Evolutionary conservation across 2,329 filamentous ascomycete species (phyloP), one percentile per base, ranked within the genome.

Genomic region (Aspergillus puulaauensis): DNA sequence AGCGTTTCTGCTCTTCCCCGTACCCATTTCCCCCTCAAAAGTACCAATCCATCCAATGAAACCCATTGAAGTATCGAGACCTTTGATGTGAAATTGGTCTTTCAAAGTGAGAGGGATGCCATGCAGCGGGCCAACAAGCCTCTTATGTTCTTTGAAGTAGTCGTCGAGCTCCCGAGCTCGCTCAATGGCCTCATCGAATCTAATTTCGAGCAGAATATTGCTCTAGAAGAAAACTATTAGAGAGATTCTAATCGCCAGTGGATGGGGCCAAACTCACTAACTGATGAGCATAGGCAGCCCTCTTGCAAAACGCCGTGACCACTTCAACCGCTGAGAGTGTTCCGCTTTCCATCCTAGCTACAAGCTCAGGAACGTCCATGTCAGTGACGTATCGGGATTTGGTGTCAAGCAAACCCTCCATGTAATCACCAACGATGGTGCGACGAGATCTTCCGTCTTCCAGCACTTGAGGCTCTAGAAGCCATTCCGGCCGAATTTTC

Each of bases 241-340:
- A 41, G 27, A 27, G 31, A 51, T 50, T 15, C 46, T 31, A 51
- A 8, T 43, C 39, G 39, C 46, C 47, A n/a, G 17, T 35, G 33
- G 37, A 50, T 31, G 39, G 47, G 35, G 8, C 17, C 8, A 27
- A 37, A 56, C 54, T 51, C 47, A 56, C 54, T 37, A 56, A 45
- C 46, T 56, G 54, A 44, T 56, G 54, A 51, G 54, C 54, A 51
- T 51, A 56, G 31, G 54, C 54, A 31, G 54, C 54, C 54, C 54
- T 49, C 41, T 56, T 56, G 54, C 54, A 56, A 21, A 56, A 56
- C 24, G 47, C 54, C 19, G 40, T 56, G 24, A 56, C 54, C 40
- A 56, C 54, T 15, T 56, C 54, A 31, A 56, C 54, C 11, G 54
- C 54, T 19, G 47, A 45, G n/a, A 56, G 39, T 14, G 27, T 24